These are phyloP conservation scores for Harringtonia lauricola DNA, from an alignment of 2,329 filamentous ascomycete genomes.

Conservation along the genomic window DNA sequence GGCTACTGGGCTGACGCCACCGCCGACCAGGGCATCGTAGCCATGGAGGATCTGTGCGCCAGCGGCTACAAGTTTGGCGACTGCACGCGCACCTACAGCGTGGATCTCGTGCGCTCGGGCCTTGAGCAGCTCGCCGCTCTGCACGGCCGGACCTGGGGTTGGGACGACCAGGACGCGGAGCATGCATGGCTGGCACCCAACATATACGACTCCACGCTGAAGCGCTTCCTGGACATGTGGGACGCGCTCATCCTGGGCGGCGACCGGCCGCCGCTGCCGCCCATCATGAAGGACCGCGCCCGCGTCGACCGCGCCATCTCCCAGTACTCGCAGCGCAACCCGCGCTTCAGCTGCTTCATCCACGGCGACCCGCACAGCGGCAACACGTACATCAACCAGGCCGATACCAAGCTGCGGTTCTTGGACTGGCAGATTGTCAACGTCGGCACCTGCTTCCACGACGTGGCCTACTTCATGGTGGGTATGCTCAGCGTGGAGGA, in stretches of 20 bases:
- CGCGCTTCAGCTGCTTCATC: constrained; percentile 20
- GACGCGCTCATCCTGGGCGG: no score
- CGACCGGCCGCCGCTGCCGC: no score
- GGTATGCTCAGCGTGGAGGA: constrained; percentile 21
- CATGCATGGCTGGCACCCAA: constrained; percentile 15
- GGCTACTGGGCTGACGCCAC: no score
- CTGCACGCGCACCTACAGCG: constrained; percentile 6
- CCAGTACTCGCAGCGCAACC: constrained; percentile 20
- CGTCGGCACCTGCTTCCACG: constrained; percentile 23
- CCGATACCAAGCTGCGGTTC: constrained; percentile 18
- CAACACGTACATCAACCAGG: constrained; percentile 20
- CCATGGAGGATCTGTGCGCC: no score
- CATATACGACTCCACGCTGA: no score
- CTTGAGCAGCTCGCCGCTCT: constrained; percentile 23
- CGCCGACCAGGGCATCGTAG: no score
- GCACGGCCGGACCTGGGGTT: constrained; percentile 17
- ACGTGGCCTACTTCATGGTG: constrained; percentile 22
- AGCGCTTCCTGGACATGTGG: no score
- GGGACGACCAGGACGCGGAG: constrained; percentile 6
- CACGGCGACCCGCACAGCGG: constrained; percentile 24
- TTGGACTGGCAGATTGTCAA: constrained; percentile 25
- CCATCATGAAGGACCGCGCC: constrained; percentile 3
- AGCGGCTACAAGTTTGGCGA: no score
- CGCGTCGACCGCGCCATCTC: constrained; percentile 14
- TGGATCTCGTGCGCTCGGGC: constrained; percentile 11